phyloP scores from a whole-genome alignment of 306 rosid genomes.

The Vigna reflexopilosa region DNA sequence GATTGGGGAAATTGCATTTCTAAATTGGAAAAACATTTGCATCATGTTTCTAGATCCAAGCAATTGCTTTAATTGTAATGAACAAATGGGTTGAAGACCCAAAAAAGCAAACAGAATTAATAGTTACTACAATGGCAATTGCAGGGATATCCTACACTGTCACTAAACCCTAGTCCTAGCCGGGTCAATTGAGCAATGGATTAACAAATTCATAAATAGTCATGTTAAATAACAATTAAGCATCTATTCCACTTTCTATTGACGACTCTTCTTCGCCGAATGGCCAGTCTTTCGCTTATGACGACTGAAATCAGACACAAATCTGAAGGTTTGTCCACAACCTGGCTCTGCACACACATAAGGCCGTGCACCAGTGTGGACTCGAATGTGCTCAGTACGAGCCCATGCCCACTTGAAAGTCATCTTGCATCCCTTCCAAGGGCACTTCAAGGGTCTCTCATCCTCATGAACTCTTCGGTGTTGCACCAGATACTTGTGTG shows the following conservation, averaged over 20 bases:
- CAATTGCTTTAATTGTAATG: conserved; percentile 74
- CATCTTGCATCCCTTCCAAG: conserved; percentile 99
- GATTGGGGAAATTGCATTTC: not conserved
- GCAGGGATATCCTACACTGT: conserved; percentile 73
- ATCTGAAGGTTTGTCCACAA: conserved; percentile 95
- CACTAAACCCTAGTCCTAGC: conserved; percentile 68
- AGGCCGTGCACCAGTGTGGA: conserved; percentile 96
- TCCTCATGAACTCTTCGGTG: conserved; percentile 94
- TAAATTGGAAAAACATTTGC: conserved; percentile 46
- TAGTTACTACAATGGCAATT: conserved; percentile 68
- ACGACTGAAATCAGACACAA: conserved; percentile 97
- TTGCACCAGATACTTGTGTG: conserved; percentile 97
- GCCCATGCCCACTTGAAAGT: conserved; percentile 99
- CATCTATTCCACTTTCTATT: conserved; percentile 50
- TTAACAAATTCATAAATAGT: conserved; percentile 46
- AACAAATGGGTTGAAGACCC: conserved; percentile 68
- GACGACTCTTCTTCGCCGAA: conserved; percentile 72
- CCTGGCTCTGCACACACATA: conserved; percentile 86
- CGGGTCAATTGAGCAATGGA: conserved; percentile 69
- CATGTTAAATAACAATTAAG: conserved; percentile 57
- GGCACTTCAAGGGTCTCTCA: conserved; percentile 94
- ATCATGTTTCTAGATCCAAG: conserved; percentile 60
- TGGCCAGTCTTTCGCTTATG: conserved; percentile 99
- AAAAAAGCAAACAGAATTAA: conserved; percentile 63
- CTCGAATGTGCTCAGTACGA: conserved; percentile 95